Evolutionary conservation across 2,329 filamentous ascomycete species (phyloP), one percentile per base, ranked within the genome.

Genomic region (Calycina marina): DNA sequence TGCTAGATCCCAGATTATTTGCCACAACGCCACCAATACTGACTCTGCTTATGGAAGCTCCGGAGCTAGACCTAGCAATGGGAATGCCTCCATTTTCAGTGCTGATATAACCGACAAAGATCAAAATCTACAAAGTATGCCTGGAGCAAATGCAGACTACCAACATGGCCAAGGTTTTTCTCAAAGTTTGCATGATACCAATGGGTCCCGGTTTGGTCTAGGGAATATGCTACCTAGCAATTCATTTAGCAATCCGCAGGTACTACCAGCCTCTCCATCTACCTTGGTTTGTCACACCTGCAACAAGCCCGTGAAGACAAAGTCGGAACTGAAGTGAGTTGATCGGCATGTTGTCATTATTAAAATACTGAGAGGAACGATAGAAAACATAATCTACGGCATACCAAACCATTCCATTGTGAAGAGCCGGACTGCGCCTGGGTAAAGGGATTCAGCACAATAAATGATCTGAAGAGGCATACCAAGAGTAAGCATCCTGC

Each of bases 401-500:
- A 93, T 52, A 61, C 57, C 1, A 85, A 78, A 43, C 70, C 73
- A 0, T 72, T 67, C 50, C 65, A 56, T 36, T 93, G 85, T 48
- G 47, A 62, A 3, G 54, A 69, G 14, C 41, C 51, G 1, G 58
- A 58, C 4, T 92, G 84, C 51, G 42, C 48, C 15, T 63, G 73
- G 12, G 58, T 52, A 4, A 62, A 70, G 39, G 83, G 82, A 0
- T 93, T 93, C 46, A 75, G 77, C 12, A 92, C 83, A 0, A 55
- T 60, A 12, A 93, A 92, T 50, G 86, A 93, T 46, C 69, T 88
- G 9, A 69, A 77, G n/a, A 66, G 86, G 32, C 86, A 93, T 51
- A 72, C 68, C 44, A 73, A 71, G 48, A 79, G 74, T 38, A 73
- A 80, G 4, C 85, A 93, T 50, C 56, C 55, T 2, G 46, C 59